A percentile compares a stretch with the other conserved stretches of the same genome.
Conservation (phyloP, 176 grass and related monocot genomes). For the Chloris gayana region DNA sequence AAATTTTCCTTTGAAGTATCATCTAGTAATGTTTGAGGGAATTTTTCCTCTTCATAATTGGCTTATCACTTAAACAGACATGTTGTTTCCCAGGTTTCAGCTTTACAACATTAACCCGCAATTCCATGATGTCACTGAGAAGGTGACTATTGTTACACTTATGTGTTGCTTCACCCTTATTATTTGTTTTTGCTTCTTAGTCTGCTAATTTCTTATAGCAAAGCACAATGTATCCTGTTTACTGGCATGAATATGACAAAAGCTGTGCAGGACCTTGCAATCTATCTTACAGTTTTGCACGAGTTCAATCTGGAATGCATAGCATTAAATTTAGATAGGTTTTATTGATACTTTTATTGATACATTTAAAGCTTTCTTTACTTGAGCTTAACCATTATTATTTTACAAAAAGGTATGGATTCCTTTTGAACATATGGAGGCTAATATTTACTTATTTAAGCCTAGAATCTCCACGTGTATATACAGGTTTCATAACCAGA, state of each 20-base stretch:
- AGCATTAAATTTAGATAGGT: conserved; percentile 22
- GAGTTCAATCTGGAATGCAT: not conserved
- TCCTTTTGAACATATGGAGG: not conserved
- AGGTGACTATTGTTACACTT: conserved; percentile 62
- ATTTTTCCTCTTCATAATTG: conserved; percentile 18
- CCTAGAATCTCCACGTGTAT: not conserved
- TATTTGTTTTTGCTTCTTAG: conserved; percentile 21
- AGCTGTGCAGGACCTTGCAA: not conserved
- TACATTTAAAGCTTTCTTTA: conserved; percentile 2
- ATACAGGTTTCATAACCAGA: not conserved
- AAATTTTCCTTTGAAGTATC: conserved; percentile 22
- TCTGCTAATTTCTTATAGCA: conserved; percentile 17
- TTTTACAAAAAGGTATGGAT: not conserved
- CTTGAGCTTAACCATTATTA: not conserved
- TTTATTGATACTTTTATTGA: not conserved
- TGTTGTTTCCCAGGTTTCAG: conserved; percentile 67
- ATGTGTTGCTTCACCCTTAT: conserved; percentile 19
- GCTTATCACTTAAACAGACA: conserved; percentile 39
- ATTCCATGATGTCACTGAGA: conserved; percentile 71
- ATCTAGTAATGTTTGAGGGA: conserved; percentile 27
- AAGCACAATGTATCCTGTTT: conserved; percentile 5
- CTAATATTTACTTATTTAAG: not conserved
- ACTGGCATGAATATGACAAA: conserved; percentile 13
- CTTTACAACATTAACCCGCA: conserved; percentile 81
- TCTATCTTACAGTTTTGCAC: conserved; percentile 12